phyloP scores from a whole-genome alignment of 768 basidiomycete species.

The Russula emetica region DNA sequence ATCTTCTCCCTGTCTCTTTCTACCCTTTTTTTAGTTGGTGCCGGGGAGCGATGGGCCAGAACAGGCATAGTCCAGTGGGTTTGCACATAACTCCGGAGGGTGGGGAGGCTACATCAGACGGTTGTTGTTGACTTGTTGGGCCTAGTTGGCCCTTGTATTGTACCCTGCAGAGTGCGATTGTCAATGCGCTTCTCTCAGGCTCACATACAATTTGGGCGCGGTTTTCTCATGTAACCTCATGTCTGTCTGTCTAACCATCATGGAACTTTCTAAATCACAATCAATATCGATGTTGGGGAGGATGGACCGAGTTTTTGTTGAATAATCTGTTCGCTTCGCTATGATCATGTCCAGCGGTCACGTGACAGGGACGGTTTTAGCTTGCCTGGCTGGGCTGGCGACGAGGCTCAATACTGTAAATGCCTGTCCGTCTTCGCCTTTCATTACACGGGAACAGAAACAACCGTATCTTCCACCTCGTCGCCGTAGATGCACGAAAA shows the following conservation, averaged over 20 bases:
- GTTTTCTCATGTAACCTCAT: neutral
- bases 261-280: neutral
- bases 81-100: neutral
- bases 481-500: slow-evolving; percentile 69
- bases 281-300: neutral
- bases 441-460: slow-evolving; percentile 76
- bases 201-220: neutral
- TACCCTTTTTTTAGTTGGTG: slow-evolving; percentile 50
- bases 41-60: slow-evolving; percentile 70
- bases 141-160: slow-evolving; percentile 5
- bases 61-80: slow-evolving; percentile 3
- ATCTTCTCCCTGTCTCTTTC: neutral
- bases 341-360: too few species aligned
- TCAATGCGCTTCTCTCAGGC: neutral
- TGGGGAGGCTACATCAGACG: too few species aligned
- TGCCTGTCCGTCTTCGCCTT: slow-evolving; percentile 84
- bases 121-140: neutral
- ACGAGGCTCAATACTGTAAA: slow-evolving; percentile 33
- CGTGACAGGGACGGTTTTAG: neutral
- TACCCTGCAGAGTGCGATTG: neutral
- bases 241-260: neutral
- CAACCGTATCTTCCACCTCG: slow-evolving; percentile 76
- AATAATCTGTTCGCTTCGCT: too few species aligned
- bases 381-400: too few species aligned
- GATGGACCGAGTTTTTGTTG: neutral